Base-by-base conservation (phyloP, 306 rosid species). In the Alnus glutinosa region DNA sequence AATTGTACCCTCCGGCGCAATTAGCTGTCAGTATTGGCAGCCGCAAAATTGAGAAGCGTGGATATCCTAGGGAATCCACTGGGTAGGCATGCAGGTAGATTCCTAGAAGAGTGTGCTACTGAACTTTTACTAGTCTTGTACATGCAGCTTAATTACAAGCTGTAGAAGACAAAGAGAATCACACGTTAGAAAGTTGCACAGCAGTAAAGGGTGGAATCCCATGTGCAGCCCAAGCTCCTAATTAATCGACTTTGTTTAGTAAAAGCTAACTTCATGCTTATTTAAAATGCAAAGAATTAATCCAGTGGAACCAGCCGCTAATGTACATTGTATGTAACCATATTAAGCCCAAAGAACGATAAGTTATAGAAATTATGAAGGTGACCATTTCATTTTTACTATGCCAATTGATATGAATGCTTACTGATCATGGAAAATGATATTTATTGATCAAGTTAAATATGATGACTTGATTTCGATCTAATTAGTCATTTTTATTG, bases 81-180 rank as follows among this genome's bases (percentile, higher is more conserved):
- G 11, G 16, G 30, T 42, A 9, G 72, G 2, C 68, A 66, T 28
- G 9, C 46, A 23, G 73, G 59, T 55, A 85, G 85, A 74, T 69
- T 85, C 83, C 77, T 18, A 23, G 28, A 23, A 23, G 28, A 23
- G 13, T 63, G 11, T 13, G 30, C 4, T 39, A 23, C 16, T 59
- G 46, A 5, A 42, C 46, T 59, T 30, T 23, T 23, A 23, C 28
- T 61, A 61, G 37, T 5, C 13, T 16, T 30, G 44, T 63, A 34
- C 69, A n/a, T n/a, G n/a, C n/a, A 39, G 34, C 28, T 23, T 23
- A 23, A 23, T 51, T 58, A 5, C 50, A 75, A 71, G 54, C 28
- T 37, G 62, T 71, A 63, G 58, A 51, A 50, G 78, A 79, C 77
- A 70, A 74, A 48, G 71, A 77, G 80, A 83, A 83, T 78, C 79